These are phyloP conservation scores for Forsythia viridissima DNA, from an alignment of 257 asterid genomes.

Conservation along the genomic window DNA sequence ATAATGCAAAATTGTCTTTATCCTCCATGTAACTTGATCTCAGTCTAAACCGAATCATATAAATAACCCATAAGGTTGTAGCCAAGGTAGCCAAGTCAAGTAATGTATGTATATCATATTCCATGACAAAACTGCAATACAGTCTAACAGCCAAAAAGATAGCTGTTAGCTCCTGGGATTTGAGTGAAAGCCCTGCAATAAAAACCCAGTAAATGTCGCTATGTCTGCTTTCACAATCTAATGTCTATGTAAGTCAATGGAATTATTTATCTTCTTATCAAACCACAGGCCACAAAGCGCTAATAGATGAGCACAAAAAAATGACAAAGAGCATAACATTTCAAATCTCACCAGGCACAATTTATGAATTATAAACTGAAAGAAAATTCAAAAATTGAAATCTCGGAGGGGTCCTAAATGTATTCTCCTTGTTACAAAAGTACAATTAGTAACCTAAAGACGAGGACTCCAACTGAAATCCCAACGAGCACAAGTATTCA, in stretches of 20 bases:
- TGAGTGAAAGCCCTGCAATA: conserved; percentile 81
- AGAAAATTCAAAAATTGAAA: no score
- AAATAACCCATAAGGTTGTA: conserved; percentile 92
- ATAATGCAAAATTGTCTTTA: conserved; percentile 71
- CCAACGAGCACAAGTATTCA: no score
- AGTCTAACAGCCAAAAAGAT: conserved; percentile 89
- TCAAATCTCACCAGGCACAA: no score
- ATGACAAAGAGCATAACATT: no score
- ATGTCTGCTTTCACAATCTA: neutral
- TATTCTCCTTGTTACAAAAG: no score
- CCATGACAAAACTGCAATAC: conserved; percentile 94
- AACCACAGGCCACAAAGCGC: neutral
- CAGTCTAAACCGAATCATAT: conserved; percentile 74
- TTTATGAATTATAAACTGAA: no score
- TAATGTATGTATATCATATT: conserved; percentile 90
- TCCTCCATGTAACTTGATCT: conserved; percentile 88
- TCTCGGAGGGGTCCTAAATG: no score
- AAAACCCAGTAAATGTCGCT: neutral
- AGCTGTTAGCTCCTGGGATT: conserved; percentile 94
- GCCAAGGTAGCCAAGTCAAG: conserved; percentile 90
- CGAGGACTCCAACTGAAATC: no score
- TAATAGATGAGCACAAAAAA: no score
- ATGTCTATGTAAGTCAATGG: neutral
- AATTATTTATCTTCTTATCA: neutral
- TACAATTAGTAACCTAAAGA: no score